phyloP scores from a whole-genome alignment of 164 flowering plant genomes.

The Cinnamomum micranthum region DNA sequence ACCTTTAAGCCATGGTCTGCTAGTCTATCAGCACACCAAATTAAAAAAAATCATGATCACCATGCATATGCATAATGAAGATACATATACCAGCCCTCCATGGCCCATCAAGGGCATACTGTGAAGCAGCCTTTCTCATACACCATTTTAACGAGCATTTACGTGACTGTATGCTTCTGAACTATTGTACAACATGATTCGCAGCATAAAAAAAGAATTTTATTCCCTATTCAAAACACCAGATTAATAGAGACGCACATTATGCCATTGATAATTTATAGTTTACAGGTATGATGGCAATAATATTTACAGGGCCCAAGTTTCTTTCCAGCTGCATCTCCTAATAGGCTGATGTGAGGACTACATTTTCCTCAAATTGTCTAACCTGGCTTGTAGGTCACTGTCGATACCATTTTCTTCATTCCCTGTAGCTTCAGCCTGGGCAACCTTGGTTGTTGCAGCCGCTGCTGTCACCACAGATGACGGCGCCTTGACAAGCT shows the following conservation, averaged over 20 bases:
- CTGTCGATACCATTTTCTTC: constrained; percentile 63
- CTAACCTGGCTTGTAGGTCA: constrained; percentile 75
- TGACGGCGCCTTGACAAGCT: constrained; percentile 80
- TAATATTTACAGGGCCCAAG: background rate
- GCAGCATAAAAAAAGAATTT: background rate
- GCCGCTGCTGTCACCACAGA: constrained; percentile 59
- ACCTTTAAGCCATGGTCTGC: too few relatives aligned
- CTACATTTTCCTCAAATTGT: constrained; percentile 74
- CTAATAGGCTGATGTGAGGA: constrained; percentile 1
- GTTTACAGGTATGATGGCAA: background rate
- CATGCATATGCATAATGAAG: too few relatives aligned
- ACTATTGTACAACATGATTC: background rate
- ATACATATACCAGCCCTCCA: too few relatives aligned
- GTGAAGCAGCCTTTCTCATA: background rate
- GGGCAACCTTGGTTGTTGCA: constrained; percentile 54
- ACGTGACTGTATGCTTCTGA: too few relatives aligned
- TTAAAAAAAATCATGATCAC: too few relatives aligned
- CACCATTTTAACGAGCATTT: background rate
- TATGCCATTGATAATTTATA: background rate
- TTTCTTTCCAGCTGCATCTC: background rate
- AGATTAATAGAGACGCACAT: background rate
- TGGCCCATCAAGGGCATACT: background rate
- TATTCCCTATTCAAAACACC: background rate
- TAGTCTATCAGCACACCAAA: too few relatives aligned
- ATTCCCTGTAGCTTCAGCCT: constrained; percentile 47